Base-by-base conservation (phyloP, 305 asterid species). In the Fraxinus angustifolia region DNA sequence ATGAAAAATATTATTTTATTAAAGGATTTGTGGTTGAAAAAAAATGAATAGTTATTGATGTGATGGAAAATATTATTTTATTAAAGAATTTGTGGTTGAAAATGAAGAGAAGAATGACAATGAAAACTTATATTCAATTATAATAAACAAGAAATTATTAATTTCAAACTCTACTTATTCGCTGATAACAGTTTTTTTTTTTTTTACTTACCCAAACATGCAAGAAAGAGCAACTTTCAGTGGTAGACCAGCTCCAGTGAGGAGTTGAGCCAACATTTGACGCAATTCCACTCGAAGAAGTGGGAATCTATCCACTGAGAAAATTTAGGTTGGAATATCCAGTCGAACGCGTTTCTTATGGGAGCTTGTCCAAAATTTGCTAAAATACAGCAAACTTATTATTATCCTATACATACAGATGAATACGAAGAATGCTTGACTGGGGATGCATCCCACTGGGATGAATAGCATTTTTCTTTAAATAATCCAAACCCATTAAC, bases 271-370 rank as follows among this genome's bases (percentile, higher is more conserved):
- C 34, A 17, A 85, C 80, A 40, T 17, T 60, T 79, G 82, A 40
- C 79, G 45, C 23, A 78, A 75, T 23, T 80, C 76, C 78, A 62
- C 23, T 58, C 10, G 30, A 58, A 33, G 16, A 4, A 50, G 7
- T 50, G 53, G 67, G 17, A 53, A 4, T 6, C 36, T 26, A 30
- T 73, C 34, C 73, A 76, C 73, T 17, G 58, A 23, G n/a, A 23
- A 8, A 23, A 62, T 6, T 6, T 56, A 17, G 71, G 71, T 62
- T 62, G 71, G 71, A 62, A 21, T 19, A 7, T 7, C 33, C 33
- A 2, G 12, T 21, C 23, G 31, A 80, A 80, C 88, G 86, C 86
- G 88, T 76, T 86, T 82, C 48, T 86, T 68, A 17, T 10, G 84
- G 26, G 83, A 35, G 56, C n/a, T 34, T 76, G 17, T 77, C 73